Conservation (phyloP, 2,329 filamentous ascomycete genomes). For the Balansia obtecta region DNA sequence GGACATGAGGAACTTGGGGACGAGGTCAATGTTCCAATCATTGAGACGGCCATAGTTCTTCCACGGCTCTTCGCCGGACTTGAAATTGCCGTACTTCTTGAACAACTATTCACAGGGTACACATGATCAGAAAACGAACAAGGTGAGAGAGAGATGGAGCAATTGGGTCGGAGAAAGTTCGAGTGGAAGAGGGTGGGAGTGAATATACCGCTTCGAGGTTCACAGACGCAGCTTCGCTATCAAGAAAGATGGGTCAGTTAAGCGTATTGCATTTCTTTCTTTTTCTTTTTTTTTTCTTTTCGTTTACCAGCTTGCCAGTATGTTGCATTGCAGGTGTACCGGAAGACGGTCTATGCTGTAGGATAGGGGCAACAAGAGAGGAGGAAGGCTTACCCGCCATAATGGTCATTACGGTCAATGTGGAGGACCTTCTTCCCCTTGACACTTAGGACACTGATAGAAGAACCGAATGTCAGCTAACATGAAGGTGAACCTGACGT, state of each 20-base stretch:
- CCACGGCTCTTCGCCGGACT: conserved; percentile 78
- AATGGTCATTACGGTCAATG: conserved; percentile 97
- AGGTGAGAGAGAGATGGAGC: conserved; percentile 11
- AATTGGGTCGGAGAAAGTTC: conserved; percentile 6
- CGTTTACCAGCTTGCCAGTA: neutral
- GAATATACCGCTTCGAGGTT: conserved; percentile 79
- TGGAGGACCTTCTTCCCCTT: conserved; percentile 99
- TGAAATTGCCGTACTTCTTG: conserved; percentile 86
- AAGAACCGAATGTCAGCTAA: conserved; percentile 20
- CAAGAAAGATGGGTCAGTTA: conserved; percentile 16
- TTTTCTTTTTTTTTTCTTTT: too few species aligned
- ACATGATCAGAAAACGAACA: neutral
- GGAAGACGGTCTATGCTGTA: neutral
- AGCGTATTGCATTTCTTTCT: neutral
- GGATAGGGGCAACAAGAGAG: neutral
- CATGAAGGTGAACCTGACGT: too few species aligned
- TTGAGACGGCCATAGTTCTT: conserved; percentile 93
- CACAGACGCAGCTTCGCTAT: conserved; percentile 79
- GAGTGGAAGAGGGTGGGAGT: conserved; percentile 7
- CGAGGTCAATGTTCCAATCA: conserved; percentile 99
- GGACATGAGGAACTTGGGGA: conserved; percentile 97
- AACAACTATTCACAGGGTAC: conserved; percentile 53
- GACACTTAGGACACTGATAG: conserved; percentile 69
- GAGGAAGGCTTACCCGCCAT: conserved; percentile 68
- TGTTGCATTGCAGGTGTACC: neutral